These are phyloP conservation scores for Xylaria scruposa DNA, from an alignment of 495 filamentous ascomycete species.

Conservation along the genomic window DNA sequence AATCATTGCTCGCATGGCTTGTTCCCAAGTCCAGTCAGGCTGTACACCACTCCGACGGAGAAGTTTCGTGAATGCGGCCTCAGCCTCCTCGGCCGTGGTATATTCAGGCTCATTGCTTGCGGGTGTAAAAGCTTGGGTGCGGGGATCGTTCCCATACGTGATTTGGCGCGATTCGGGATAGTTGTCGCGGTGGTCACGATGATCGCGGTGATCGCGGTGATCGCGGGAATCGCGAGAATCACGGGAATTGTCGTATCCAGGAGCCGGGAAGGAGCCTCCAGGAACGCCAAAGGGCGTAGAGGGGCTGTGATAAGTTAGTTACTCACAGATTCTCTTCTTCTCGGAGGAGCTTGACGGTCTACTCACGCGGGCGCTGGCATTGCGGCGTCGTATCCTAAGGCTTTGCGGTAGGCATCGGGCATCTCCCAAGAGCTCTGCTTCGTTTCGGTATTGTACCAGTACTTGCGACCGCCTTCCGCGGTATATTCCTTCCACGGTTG, in stretches of 20 bases:
- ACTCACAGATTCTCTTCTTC: conserved; percentile 30
- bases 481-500: conserved; percentile 95
- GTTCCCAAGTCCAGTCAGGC: conserved; percentile 91
- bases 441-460: conserved; percentile 91
- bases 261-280: conserved; percentile 56
- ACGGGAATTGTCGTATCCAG: conserved; percentile 42
- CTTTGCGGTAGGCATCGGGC: conserved; percentile 82
- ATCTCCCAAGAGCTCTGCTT: conserved; percentile 96
- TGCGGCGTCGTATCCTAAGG: conserved; percentile 56
- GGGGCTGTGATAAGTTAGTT: conserved; percentile 47
- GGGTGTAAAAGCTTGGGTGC: conserved; percentile 66
- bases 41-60: conserved; percentile 84
- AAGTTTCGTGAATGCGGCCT: conserved; percentile 91
- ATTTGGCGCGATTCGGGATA: conserved; percentile 69
- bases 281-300: conserved; percentile 72
- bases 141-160: conserved; percentile 70
- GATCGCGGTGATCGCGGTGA: conserved; percentile 39
- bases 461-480: conserved; percentile 82
- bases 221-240: conserved; percentile 29
- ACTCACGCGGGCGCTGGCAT: conserved; percentile 69
- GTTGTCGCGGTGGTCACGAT: conserved; percentile 58
- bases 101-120: conserved; percentile 83
- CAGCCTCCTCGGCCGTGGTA: conserved; percentile 84
- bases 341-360: conserved; percentile 20
- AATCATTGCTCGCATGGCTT: conserved; percentile 85